Percentiles rank a stretch among this genome's conserved stretches.
Conservation (phyloP, 1,139 yeast genomes). For the Petasospora fabianii region DNA sequence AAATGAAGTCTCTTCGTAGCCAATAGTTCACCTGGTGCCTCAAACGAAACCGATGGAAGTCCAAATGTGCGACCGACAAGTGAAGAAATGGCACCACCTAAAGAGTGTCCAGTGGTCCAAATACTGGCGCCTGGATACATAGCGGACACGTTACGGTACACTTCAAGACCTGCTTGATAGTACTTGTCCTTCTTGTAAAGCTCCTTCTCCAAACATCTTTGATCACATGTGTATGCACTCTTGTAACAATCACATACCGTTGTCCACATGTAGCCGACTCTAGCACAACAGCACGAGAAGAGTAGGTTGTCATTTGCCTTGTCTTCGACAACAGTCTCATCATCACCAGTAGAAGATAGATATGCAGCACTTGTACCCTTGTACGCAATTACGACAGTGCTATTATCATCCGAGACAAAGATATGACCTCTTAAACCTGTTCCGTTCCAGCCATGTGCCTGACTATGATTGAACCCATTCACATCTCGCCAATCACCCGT, state of each 20-base stretch:
- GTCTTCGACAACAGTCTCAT: constrained; percentile 76
- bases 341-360: constrained; percentile 63
- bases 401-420: constrained; percentile 61
- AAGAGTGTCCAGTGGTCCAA: constrained; percentile 94
- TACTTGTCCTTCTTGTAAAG: constrained; percentile 72
- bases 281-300: constrained; percentile 95
- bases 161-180: constrained; percentile 74
- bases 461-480: constrained; percentile 49
- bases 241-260: constrained; percentile 95
- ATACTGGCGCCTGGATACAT: constrained; percentile 70
- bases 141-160: constrained; percentile 66
- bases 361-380: constrained; percentile 95
- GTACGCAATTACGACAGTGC: constrained; percentile 72
- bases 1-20: constrained; percentile 82
- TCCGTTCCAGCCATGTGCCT: constrained; percentile 78
- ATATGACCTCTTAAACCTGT: constrained; percentile 90
- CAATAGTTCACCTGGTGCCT: constrained; percentile 89
- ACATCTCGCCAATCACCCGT: constrained; percentile 91
- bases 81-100: constrained; percentile 87
- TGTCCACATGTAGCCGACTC: constrained; percentile 88
- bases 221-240: constrained; percentile 83
- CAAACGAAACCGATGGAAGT: constrained; percentile 82
- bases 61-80: constrained; percentile 88
- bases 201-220: constrained; percentile 78
- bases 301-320: constrained; percentile 82